Conservation (phyloP, 495 filamentous ascomycete species). For the Bryoglossum gracile region DNA sequence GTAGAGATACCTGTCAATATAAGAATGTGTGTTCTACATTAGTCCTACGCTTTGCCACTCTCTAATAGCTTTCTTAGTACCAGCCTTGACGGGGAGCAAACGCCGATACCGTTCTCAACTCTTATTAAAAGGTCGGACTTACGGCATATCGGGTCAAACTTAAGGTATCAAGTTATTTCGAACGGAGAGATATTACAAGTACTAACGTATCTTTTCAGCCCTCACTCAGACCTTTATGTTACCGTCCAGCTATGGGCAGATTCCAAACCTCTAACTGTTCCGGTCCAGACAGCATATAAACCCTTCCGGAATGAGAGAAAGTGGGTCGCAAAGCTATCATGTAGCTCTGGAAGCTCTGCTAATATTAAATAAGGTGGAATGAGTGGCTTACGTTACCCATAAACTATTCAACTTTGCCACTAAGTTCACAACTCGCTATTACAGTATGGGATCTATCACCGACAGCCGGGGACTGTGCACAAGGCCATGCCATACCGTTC, state of each 20-base stretch:
- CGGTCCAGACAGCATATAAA: conserved; percentile 87
- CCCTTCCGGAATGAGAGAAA: conserved; percentile 68
- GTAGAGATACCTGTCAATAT: conserved; percentile 73
- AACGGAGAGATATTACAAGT: conserved; percentile 6
- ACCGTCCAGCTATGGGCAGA: conserved; percentile 93
- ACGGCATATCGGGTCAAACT: conserved; percentile 76
- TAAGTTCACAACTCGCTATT: conserved; percentile 77
- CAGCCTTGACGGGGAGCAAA: conserved; percentile 79
- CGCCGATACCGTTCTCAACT: conserved; percentile 68
- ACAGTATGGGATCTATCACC: conserved; percentile 94
- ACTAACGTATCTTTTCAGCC: conserved; percentile 29
- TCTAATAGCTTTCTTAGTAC: conserved; percentile 46
- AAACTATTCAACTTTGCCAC: conserved; percentile 68
- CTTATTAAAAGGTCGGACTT: conserved; percentile 71
- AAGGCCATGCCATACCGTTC: conserved; percentile 78
- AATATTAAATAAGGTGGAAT: conserved; percentile 58
- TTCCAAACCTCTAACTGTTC: conserved; percentile 87
- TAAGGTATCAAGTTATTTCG: conserved; percentile 32
- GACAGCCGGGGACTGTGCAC: conserved; percentile 52
- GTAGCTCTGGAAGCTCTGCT: background rate
- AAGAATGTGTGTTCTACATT: conserved; percentile 57
- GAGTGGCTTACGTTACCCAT: conserved; percentile 92
- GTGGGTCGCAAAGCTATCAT: conserved; percentile 2
- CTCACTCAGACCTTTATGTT: conserved; percentile 80
- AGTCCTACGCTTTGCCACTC: conserved; percentile 1